Conservation (phyloP, 768 basidiomycete species). For the Mycena metata region DNA sequence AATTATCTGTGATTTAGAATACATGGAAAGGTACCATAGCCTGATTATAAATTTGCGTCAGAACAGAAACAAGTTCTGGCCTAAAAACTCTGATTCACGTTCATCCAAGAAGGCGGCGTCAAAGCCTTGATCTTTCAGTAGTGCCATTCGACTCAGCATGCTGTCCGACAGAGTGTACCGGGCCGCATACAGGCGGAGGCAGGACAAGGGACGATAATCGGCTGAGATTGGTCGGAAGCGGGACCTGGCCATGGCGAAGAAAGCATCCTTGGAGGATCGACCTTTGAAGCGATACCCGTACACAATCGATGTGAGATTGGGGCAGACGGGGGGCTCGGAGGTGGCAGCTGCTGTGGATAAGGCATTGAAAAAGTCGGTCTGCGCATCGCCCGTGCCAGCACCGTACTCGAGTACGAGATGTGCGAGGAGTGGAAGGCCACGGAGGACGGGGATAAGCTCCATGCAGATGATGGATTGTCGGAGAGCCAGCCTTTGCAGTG, state of each 20-base stretch:
- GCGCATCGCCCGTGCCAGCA: neutral
- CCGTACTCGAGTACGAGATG: slow-evolving; percentile 10
- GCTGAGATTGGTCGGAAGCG: slow-evolving; percentile 5
- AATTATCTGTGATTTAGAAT: slow-evolving; percentile 1
- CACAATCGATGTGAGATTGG: slow-evolving; percentile 4
- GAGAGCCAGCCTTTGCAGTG: slow-evolving; percentile 11
- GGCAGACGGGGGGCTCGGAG: slow-evolving; percentile 6
- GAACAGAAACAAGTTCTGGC: slow-evolving; percentile 7
- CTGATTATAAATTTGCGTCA: slow-evolving; percentile 3
- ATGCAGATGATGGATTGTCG: slow-evolving; percentile 6
- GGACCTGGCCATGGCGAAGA: slow-evolving; percentile 13
- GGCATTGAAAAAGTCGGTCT: slow-evolving; percentile 13
- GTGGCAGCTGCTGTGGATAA: slow-evolving; percentile 6
- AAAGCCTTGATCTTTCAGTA: slow-evolving; percentile 9
- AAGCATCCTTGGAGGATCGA: neutral
- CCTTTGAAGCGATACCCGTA: slow-evolving; percentile 2
- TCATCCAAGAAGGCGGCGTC: slow-evolving; percentile 4
- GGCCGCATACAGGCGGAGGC: slow-evolving; percentile 10
- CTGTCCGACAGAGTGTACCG: slow-evolving; percentile 9
- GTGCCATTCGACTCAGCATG: slow-evolving; percentile 3
- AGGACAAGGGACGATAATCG: slow-evolving; percentile 3
- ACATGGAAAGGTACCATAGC: slow-evolving; percentile 5
- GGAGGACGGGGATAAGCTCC: slow-evolving; percentile 10
- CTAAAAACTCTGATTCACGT: slow-evolving; percentile 3
- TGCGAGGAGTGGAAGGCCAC: slow-evolving; percentile 12